phyloP scores from a whole-genome alignment of 1,284 basidiomycete genomes.

The Meripilus lineatus region DNA sequence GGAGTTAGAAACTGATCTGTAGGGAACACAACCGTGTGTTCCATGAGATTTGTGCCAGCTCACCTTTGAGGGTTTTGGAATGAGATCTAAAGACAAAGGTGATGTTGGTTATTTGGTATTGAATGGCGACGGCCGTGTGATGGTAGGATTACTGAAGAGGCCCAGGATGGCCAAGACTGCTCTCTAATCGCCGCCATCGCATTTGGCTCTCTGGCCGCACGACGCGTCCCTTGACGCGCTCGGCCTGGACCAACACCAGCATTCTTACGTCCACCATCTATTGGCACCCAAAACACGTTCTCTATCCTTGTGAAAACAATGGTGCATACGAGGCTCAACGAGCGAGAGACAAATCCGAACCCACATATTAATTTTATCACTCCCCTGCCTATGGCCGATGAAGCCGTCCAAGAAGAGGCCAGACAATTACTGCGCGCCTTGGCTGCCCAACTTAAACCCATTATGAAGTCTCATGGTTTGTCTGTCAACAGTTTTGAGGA shows the following conservation, averaged over 20 bases:
- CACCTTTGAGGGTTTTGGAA: too few species aligned
- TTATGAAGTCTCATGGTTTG: conserved; percentile 78
- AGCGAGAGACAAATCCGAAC: conserved; percentile 67
- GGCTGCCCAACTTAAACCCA: conserved; percentile 73
- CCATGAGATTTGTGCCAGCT: background rate
- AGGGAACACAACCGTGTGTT: background rate
- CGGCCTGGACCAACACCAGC: background rate
- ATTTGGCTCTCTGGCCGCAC: too few species aligned
- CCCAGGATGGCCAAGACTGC: too few species aligned
- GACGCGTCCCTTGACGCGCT: conserved; percentile 2
- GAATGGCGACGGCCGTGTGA: too few species aligned
- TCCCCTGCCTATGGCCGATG: conserved; percentile 41
- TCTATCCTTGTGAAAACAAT: conserved; percentile 36
- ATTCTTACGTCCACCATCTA: background rate
- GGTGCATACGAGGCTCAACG: conserved; percentile 71
- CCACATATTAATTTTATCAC: conserved; percentile 72
- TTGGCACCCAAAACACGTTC: too few species aligned
- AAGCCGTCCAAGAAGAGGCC: conserved; percentile 48
- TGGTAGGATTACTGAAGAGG: too few species aligned
- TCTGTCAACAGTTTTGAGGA: conserved; percentile 75
- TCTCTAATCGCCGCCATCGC: too few species aligned
- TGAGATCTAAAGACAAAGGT: too few species aligned
- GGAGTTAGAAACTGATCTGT: too few species aligned
- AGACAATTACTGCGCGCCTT: conserved; percentile 67
- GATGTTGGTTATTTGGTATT: too few species aligned